These are phyloP conservation scores for Zarea fungicola DNA, from an alignment of 2,329 filamentous ascomycete species.

Conservation along the genomic window DNA sequence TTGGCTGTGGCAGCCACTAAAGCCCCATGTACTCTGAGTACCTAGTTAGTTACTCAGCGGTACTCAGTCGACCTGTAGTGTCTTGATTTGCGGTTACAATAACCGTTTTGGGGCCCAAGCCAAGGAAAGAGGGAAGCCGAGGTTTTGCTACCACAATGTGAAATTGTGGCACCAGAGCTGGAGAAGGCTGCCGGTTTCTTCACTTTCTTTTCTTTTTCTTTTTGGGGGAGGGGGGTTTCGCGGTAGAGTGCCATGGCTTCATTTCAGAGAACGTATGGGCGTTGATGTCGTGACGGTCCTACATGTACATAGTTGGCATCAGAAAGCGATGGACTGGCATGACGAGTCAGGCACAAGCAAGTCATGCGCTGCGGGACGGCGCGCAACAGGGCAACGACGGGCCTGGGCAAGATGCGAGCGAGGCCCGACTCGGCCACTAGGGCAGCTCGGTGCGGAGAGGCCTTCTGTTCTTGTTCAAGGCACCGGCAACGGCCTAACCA, in stretches of 20 bases:
- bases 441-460: not conserved
- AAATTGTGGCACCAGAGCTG: not conserved
- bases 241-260: no score
- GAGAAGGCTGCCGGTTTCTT: not conserved
- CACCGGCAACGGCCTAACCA: not conserved
- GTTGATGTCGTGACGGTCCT: no score
- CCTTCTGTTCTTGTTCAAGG: not conserved
- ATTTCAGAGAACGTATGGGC: no score
- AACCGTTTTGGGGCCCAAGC: slow-evolving; percentile 7
- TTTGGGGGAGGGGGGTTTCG: no score
- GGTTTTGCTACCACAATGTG: not conserved
- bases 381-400: not conserved
- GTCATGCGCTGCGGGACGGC: slow-evolving; percentile 4
- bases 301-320: no score
- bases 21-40: no score
- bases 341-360: no score
- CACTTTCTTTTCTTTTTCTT: not conserved
- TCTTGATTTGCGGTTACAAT: slow-evolving; percentile 9
- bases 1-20: slow-evolving; percentile 6
- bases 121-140: slow-evolving; percentile 3
- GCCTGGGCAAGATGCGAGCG: not conserved
- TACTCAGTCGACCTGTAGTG: no score
- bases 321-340: no score
- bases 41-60: no score
- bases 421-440: no score